Evolutionary conservation across 2,329 filamentous ascomycete genomes (phyloP).

Genomic region (Pestalotiopsis sp.): DNA sequence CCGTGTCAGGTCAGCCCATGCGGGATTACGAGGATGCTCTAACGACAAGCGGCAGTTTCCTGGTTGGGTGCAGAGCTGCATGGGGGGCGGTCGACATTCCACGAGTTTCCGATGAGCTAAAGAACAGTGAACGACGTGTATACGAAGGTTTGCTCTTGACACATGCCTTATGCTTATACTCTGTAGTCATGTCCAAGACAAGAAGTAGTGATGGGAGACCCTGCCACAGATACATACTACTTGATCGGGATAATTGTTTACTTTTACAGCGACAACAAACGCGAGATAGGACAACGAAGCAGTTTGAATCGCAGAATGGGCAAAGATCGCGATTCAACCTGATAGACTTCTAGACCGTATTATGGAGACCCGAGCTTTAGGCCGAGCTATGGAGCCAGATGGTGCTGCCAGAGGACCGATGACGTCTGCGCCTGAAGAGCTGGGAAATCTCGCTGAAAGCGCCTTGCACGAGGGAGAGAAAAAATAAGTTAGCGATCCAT

Average conservation of each 20-base stretch:
- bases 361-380: not conserved
- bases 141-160: not conserved
- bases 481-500: not conserved
- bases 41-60: not conserved
- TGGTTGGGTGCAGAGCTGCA: not conserved
- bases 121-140: not conserved
- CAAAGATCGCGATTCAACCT: not conserved
- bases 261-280: not conserved
- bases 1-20: not conserved
- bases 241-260: not conserved
- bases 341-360: not conserved
- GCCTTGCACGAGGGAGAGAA: not conserved
- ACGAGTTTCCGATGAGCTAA: not conserved
- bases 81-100: not conserved
- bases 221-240: not conserved
- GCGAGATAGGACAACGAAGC: not conserved
- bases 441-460: not conserved
- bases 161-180: not conserved
- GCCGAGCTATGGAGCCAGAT: constrained; percentile 2
- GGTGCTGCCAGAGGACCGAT: constrained; percentile 9
- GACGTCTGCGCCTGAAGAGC: not conserved
- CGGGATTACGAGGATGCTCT: not conserved
- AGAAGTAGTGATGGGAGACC: not conserved
- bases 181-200: not conserved
- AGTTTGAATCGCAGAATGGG: not conserved